These are phyloP conservation scores for Stachybotrys elegans DNA, from an alignment of 2,329 filamentous ascomycete genomes.

Conservation along the genomic window DNA sequence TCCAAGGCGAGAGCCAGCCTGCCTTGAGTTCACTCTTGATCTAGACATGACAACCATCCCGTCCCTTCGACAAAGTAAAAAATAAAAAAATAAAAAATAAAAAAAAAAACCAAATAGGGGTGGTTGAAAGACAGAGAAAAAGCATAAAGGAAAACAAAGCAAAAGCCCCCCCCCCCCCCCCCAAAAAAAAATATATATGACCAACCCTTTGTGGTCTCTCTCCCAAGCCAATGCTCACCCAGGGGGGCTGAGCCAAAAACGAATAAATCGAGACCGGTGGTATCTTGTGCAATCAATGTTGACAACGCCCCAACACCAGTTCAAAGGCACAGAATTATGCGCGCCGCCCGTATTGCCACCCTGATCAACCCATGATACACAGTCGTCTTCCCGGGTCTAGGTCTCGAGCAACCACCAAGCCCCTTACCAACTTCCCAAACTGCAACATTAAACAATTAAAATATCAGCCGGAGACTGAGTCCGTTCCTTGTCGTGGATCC, in stretches of 20 bases:
- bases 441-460: constrained; percentile 24
- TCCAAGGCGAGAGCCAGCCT: too few species aligned
- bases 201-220: too few species aligned
- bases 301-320: constrained; percentile 3
- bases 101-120: too few species aligned
- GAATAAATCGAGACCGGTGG: constrained; percentile 2
- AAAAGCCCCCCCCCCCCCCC: not conserved
- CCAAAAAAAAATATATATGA: not conserved
- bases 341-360: too few species aligned
- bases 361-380: not conserved
- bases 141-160: constrained; percentile 3
- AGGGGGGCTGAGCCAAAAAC: not conserved
- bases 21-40: too few species aligned
- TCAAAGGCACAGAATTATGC: not conserved
- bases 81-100: too few species aligned
- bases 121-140: constrained; percentile 1
- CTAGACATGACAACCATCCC: too few species aligned
- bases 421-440: not conserved
- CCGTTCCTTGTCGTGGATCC: constrained; percentile 18
- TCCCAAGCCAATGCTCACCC: too few species aligned
- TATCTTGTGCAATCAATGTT: constrained; percentile 3
- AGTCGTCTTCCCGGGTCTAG: not conserved
- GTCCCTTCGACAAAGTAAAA: too few species aligned
- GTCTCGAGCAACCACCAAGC: not conserved
- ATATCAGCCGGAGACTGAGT: constrained; percentile 42